A percentile compares a stretch with the other conserved stretches of the same genome.
Evolutionary conservation across 176 grass and related monocot genomes (phyloP).

Genomic region (Neostapfia colusana): DNA sequence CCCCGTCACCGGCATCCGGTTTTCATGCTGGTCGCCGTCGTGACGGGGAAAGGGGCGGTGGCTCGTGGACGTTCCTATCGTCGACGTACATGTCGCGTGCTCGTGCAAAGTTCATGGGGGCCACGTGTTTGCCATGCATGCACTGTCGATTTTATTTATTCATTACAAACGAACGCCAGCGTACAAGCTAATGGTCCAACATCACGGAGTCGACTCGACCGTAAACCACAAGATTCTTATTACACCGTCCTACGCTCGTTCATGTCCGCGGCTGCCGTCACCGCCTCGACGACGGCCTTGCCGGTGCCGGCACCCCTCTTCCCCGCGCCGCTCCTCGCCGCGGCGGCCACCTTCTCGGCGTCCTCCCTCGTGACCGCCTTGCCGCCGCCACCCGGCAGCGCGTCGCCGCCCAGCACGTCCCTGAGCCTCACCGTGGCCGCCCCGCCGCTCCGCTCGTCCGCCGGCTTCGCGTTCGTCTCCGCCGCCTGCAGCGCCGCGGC

Average conservation of each 20-base stretch:
- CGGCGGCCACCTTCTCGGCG: slow-evolving; percentile 30
- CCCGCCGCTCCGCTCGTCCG: not conserved
- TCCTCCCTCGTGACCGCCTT: slow-evolving; percentile 46
- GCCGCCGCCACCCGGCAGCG: not conserved
- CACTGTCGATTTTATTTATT: no score
- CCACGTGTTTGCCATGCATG: no score
- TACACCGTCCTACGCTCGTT: slow-evolving; percentile 30
- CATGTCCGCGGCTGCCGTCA: slow-evolving; percentile 35
- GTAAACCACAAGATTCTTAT: not conserved
- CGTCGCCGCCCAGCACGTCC: slow-evolving; percentile 30
- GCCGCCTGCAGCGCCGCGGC: slow-evolving; percentile 31
- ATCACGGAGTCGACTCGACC: no score
- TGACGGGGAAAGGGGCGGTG: no score
- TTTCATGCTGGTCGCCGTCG: no score
- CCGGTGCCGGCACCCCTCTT: not conserved
- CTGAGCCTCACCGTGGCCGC: slow-evolving; percentile 2
- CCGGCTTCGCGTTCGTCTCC: not conserved
- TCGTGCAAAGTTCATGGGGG: no score
- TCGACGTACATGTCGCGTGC: no score
- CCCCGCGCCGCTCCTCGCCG: not conserved
- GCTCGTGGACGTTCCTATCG: no score
- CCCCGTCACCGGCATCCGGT: no score
- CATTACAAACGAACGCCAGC: no score
- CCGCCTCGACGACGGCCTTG: slow-evolving; percentile 15
- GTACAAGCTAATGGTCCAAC: no score